A percentile compares a stretch with the other conserved stretches of the same genome.
Conservation (phyloP, 305 asterid species). For the Euphrasia arctica region DNA sequence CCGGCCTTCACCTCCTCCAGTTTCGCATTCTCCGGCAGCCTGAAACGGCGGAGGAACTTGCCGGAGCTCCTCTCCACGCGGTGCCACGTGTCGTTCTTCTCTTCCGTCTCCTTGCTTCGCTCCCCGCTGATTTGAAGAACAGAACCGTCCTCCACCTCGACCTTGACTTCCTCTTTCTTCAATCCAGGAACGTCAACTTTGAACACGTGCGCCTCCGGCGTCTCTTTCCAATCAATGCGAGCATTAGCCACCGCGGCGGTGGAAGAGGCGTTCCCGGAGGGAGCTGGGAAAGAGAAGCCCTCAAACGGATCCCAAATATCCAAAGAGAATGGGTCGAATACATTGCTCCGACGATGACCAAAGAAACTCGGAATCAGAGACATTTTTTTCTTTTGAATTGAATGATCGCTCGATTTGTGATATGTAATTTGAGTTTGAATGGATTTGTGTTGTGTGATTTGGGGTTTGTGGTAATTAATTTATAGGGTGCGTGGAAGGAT, state of each 20-base stretch:
- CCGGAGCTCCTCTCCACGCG: slow-evolving; percentile 8
- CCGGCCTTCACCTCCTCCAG: not conserved
- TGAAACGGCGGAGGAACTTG: not conserved
- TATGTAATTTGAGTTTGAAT: no score
- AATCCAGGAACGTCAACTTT: not conserved
- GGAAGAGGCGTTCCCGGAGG: not conserved
- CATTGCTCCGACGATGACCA: not conserved
- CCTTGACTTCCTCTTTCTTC: not conserved
- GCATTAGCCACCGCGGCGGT: not conserved
- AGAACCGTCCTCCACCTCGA: not conserved
- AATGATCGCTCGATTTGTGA: not conserved
- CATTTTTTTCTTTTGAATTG: not conserved
- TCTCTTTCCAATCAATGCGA: not conserved
- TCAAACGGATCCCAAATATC: not conserved
- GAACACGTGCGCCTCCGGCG: slow-evolving; percentile 3
- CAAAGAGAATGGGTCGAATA: not conserved
- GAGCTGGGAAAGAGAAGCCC: not conserved
- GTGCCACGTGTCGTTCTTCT: not conserved
- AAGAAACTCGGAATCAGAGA: not conserved
- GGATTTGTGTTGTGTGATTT: not conserved
- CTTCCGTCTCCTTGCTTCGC: not conserved
- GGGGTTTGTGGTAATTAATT: not conserved
- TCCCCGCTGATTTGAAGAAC: not conserved
- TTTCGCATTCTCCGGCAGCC: slow-evolving; percentile 2
- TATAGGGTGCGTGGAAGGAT: not conserved